phyloP scores from a whole-genome alignment of 2,329 filamentous ascomycete genomes.

The Fusarium poae region DNA sequence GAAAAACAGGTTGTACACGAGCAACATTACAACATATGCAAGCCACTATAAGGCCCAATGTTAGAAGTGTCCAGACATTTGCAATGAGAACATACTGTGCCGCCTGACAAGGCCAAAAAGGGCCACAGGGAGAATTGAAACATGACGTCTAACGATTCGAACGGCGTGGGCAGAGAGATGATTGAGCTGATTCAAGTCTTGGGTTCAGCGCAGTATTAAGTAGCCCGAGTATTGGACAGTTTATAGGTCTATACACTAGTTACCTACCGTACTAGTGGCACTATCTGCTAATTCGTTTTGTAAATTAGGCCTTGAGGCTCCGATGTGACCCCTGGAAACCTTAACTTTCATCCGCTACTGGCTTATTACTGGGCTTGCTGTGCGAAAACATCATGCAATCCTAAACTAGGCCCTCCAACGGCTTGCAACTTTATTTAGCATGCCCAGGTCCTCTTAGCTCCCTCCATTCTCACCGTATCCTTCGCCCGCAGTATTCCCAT shows the following conservation, averaged over 20 bases:
- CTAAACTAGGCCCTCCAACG: neutral
- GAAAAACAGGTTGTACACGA: slow-evolving; percentile 8
- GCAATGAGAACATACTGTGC: neutral
- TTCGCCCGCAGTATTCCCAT: neutral
- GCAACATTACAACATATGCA: neutral
- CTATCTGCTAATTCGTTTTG: rapidly evolving
- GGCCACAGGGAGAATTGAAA: neutral
- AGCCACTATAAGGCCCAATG: rapidly evolving
- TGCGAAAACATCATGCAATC: neutral
- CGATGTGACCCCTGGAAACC: neutral
- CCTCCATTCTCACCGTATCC: neutral
- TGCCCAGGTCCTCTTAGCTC: neutral
- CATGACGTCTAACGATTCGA: neutral
- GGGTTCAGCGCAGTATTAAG: rapidly evolving
- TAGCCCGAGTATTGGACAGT: neutral
- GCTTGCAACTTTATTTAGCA: neutral
- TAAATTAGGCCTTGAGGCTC: neutral
- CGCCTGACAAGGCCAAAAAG: neutral
- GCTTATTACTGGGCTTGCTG: neutral
- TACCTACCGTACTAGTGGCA: neutral
- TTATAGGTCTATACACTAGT: neutral
- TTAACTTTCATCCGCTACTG: neutral
- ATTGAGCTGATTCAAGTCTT: neutral
- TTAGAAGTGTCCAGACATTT: neutral
- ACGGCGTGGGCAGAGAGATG: neutral